Base-by-base conservation (phyloP, 768 basidiomycete genomes). In the Termitomyces sp. region DNA sequence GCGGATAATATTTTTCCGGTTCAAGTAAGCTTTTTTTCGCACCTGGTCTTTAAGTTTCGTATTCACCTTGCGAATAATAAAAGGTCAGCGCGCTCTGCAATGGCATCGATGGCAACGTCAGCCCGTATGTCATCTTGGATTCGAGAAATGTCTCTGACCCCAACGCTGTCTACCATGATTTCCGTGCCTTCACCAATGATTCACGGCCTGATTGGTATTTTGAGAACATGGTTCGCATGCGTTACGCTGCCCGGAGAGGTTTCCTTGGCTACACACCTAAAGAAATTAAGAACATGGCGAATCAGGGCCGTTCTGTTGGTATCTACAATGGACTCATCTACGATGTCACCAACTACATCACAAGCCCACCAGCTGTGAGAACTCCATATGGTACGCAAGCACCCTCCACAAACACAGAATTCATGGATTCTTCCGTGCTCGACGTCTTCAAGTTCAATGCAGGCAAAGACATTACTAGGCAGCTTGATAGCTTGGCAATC, bases 191-290 rank as follows among this genome's bases (percentile, higher is more conserved):
- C 67, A 89, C 87, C 35, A 89, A 86, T 58, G 96, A 98, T 66
- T 88, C 89, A 0, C 84, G 97, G 9, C 96, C 97, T 0, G 97
- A 99, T 68, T 99, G 97, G 97, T 99, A 98, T 71, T 95, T 90
- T 62, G 90, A 98, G 74, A 79, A 77, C 58, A 98, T 99, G 97
- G 90, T 91, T 3, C 70, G 82, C 67, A 88, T 99, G 89, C 90
- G 97, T 7, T 97, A 89, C 78, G 87, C 84, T 53, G 85, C 84
- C 63, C 90, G 96, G 38, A 82, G 86, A 40, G 97, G 97, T 0
- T 98, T 95, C 68, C 66, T 96, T 50, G 96, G 95, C 0, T 89
- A 83, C 67, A 90, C 90, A 0, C 84, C 87, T 16, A 82, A 82
- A 65, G 85, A 89, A 59, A 82, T 97, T 67, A 79, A 76, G 63